Conservation (phyloP, 2,329 filamentous ascomycete genomes). For the Trichoderma koningiopsis region DNA sequence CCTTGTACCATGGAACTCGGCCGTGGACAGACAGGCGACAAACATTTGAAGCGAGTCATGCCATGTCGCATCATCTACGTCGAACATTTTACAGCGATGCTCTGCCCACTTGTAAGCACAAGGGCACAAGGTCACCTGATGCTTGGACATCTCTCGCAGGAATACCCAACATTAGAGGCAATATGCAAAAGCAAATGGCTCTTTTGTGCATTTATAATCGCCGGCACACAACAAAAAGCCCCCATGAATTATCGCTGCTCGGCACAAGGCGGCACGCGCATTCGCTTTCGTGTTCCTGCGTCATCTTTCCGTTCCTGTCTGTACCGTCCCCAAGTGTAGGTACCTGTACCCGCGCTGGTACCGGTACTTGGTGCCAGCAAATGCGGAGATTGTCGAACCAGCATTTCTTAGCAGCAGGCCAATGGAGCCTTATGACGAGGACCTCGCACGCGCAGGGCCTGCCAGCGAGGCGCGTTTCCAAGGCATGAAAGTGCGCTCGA, state of each 20-base stretch:
- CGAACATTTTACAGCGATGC: not conserved
- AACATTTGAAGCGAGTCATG: not conserved
- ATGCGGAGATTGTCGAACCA: not conserved
- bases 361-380: not conserved
- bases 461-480: not conserved
- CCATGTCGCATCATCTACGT: slow-evolving; percentile 1
- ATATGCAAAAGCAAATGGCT: not conserved
- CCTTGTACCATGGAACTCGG: not conserved
- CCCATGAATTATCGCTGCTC: not conserved
- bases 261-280: not conserved
- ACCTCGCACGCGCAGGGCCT: not conserved
- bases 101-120: not conserved
- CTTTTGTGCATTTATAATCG: not conserved
- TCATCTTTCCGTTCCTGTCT: not conserved
- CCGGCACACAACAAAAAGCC: not conserved
- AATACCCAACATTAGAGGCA: not conserved
- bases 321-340: not conserved
- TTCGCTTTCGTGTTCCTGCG: slow-evolving; percentile 11
- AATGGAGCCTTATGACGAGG: not conserved
- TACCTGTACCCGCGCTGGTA: slow-evolving; percentile 1
- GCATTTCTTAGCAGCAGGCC: not conserved
- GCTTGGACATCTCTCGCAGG: not conserved
- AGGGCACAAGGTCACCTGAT: not conserved
- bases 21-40: not conserved
- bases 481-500: not conserved